phyloP scores from a whole-genome alignment of 2,329 filamentous ascomycete species.

The Pseudogymnoascus sp. region DNA sequence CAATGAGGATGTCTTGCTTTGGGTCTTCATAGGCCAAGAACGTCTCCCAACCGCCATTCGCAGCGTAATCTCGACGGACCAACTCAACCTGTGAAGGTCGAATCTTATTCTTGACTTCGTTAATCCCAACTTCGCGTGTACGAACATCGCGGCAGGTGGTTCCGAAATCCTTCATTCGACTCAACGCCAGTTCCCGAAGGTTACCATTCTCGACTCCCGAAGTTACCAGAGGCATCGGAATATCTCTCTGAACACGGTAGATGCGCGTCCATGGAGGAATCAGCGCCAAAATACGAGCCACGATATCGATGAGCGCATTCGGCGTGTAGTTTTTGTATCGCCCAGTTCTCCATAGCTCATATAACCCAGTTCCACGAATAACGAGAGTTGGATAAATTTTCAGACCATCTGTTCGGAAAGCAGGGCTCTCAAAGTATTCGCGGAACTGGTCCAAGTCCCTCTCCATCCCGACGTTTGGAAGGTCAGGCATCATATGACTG shows the following conservation, averaged over 20 bases:
- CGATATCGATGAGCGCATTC: constrained; percentile 89
- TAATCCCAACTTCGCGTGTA: constrained; percentile 93
- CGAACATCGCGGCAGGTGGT: constrained; percentile 94
- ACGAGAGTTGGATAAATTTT: constrained; percentile 98
- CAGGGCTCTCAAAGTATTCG: constrained; percentile 96
- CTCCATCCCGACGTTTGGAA: constrained; percentile 98
- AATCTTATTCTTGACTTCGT: constrained; percentile 99
- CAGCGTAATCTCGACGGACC: constrained; percentile 84
- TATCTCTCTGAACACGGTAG: constrained; percentile 96
- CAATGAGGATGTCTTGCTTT: constrained; percentile 96
- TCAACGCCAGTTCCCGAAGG: constrained; percentile 81
- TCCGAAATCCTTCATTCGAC: constrained; percentile 98
- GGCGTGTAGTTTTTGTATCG: constrained; percentile 98
- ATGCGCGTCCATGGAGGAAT: constrained; percentile 97
- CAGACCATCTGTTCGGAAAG: constrained; percentile 89
- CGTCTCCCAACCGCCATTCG: constrained; percentile 97
- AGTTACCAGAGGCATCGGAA: constrained; percentile 99
- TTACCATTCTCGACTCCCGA: constrained; percentile 98
- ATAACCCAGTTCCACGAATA: constrained; percentile 90
- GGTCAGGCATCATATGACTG: constrained; percentile 98
- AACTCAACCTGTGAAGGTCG: constrained; percentile 93
- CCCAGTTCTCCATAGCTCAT: constrained; percentile 95
- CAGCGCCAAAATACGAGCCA: constrained; percentile 89
- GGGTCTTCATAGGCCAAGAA: constrained; percentile 97
- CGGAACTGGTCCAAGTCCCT: constrained; percentile 93